phyloP scores from a whole-genome alignment of 2,329 filamentous ascomycete species.

The Pyrenophora teres region DNA sequence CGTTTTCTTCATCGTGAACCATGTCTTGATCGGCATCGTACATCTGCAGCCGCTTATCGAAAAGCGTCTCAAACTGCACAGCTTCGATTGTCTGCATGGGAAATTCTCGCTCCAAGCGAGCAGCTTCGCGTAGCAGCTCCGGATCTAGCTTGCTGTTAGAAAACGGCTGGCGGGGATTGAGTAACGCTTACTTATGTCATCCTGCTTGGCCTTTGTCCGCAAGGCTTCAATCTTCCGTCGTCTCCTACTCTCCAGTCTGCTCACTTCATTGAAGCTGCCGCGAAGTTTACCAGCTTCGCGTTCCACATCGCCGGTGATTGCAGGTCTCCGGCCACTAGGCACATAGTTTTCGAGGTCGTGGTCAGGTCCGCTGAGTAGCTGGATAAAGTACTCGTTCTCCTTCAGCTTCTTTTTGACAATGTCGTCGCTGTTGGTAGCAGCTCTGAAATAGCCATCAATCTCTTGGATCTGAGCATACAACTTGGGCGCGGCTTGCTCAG shows the following conservation, averaged over 20 bases:
- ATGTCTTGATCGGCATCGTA: constrained; percentile 80
- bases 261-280: constrained; percentile 81
- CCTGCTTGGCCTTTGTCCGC: constrained; percentile 76
- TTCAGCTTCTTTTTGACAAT: constrained; percentile 78
- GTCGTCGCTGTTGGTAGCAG: constrained; percentile 68
- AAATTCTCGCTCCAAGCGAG: constrained; percentile 82
- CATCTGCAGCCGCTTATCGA: constrained; percentile 77
- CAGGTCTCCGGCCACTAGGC: constrained; percentile 78
- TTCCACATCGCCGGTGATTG: constrained; percentile 80
- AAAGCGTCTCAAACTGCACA: constrained; percentile 89
- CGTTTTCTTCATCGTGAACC: constrained; percentile 70
- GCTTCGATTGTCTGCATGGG: constrained; percentile 83
- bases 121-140: constrained; percentile 81
- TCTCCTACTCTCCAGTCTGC: constrained; percentile 78
- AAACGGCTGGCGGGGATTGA: constrained; percentile 6
- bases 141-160: constrained; percentile 57
- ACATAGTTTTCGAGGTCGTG: constrained; percentile 85
- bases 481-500: constrained; percentile 70
- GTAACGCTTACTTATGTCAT: constrained; percentile 73
- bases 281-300: constrained; percentile 77
- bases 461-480: constrained; percentile 76
- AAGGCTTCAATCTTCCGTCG: constrained; percentile 79
- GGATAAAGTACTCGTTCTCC: constrained; percentile 74
- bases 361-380: constrained; percentile 77
- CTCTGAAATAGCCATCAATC: constrained; percentile 84